Conservation (phyloP, 345 rosid genomes). For the Brassica juncea region DNA sequence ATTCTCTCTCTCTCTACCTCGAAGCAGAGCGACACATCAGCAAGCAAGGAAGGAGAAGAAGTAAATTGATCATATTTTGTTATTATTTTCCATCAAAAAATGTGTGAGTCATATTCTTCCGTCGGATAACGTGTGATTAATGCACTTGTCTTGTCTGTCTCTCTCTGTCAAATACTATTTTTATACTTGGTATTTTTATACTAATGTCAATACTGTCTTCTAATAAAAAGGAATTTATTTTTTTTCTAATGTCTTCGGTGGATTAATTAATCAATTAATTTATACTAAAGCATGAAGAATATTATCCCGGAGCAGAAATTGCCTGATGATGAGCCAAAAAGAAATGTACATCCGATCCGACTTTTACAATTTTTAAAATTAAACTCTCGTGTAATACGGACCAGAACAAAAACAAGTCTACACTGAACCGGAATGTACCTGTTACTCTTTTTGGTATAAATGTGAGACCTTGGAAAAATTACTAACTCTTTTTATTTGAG, state of each 20-base stretch:
- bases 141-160: conserved; percentile 1
- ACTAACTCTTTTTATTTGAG: not conserved
- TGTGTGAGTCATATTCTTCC: conserved; percentile 25
- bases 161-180: not conserved
- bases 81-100: not conserved
- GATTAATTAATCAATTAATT: not conserved
- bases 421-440: conserved; percentile 21
- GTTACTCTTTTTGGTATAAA: conserved; percentile 3
- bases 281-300: not conserved
- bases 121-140: conserved; percentile 32
- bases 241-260: not conserved
- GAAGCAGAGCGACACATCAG: conserved; percentile 33
- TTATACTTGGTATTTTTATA: no score
- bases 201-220: not conserved
- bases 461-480: conserved; percentile 24
- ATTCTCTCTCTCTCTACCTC: conserved; percentile 25
- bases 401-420: conserved; percentile 27
- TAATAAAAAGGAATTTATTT: no score
- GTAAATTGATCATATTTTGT: not conserved
- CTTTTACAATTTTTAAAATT: not conserved
- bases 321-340: not conserved
- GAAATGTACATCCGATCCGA: conserved; percentile 21
- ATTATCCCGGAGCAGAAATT: not conserved
- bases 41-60: not conserved
- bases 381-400: not conserved